Conservation (phyloP, 306 rosid genomes). For the Trifolium pratense region DNA sequence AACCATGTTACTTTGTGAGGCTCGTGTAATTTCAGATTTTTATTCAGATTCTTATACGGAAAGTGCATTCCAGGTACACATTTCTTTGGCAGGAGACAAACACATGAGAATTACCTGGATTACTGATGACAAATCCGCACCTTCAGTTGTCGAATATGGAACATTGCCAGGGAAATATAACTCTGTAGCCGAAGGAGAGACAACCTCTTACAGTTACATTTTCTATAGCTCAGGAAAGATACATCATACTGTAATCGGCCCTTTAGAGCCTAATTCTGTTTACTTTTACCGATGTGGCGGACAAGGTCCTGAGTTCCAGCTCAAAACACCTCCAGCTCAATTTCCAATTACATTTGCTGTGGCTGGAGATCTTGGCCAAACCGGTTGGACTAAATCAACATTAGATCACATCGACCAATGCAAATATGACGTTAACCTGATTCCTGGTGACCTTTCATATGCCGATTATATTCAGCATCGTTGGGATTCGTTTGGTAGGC, state of each 20-base stretch:
- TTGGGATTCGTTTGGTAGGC: constrained; percentile 90
- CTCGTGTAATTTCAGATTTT: constrained; percentile 23
- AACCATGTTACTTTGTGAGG: constrained; percentile 6
- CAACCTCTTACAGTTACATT: constrained; percentile 69
- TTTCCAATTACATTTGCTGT: constrained; percentile 84
- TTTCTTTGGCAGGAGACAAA: constrained; percentile 83
- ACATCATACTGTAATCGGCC: constrained; percentile 91
- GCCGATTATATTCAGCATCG: constrained; percentile 79
- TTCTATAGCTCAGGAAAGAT: constrained; percentile 83
- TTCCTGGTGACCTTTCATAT: constrained; percentile 94
- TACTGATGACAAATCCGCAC: constrained; percentile 64
- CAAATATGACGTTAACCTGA: constrained; percentile 79
- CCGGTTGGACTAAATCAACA: constrained; percentile 91
- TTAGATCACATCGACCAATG: constrained; percentile 75
- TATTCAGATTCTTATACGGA: constrained; percentile 1
- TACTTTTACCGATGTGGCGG: constrained; percentile 87
- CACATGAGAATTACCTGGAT: constrained; percentile 85
- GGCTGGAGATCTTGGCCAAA: constrained; percentile 94
- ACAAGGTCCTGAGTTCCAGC: constrained; percentile 73
- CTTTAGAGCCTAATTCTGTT: constrained; percentile 65
- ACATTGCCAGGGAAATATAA: constrained; percentile 62
- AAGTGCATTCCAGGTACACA: constrained; percentile 72
- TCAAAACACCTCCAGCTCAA: constrained; percentile 86
- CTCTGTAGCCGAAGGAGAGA: constrained; percentile 70
- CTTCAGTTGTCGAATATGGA: constrained; percentile 85